Conservation (phyloP, 1,284 basidiomycete genomes). For the Naganishia sp. region DNA sequence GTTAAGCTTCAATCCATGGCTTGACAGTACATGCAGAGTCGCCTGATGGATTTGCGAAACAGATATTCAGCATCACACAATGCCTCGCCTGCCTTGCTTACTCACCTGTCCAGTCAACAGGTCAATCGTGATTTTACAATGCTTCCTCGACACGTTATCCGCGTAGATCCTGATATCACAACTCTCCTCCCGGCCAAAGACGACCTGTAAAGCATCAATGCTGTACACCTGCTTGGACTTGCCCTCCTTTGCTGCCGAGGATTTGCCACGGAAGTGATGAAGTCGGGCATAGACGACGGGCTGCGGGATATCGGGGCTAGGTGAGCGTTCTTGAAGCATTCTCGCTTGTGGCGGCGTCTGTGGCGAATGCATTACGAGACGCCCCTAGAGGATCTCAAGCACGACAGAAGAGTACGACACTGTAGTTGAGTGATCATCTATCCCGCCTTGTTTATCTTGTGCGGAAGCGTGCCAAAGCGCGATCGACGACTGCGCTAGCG, state of each 20-base stretch:
- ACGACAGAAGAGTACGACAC: neutral
- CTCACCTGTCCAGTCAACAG: slow-evolving; percentile 43
- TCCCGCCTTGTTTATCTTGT: slow-evolving; percentile 10
- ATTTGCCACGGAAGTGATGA: slow-evolving; percentile 25
- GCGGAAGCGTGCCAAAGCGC: neutral
- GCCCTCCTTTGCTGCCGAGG: slow-evolving; percentile 18
- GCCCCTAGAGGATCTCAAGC: neutral
- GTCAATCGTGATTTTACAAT: slow-evolving; percentile 50
- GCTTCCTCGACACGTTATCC: slow-evolving; percentile 49
- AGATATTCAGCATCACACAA: neutral
- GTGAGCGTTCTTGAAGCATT: neutral
- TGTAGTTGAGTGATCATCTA: slow-evolving; percentile 10
- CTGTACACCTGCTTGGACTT: slow-evolving; percentile 26
- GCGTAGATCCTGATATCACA: slow-evolving; percentile 51
- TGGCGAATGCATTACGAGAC: slow-evolving; percentile 5
- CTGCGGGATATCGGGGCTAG: slow-evolving; percentile 19
- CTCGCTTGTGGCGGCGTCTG: slow-evolving; percentile 3
- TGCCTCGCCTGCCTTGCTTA: neutral
- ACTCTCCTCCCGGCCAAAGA: slow-evolving; percentile 41
- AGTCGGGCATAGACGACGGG: slow-evolving; percentile 22
- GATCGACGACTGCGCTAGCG: neutral
- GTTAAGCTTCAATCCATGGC: slow-evolving; percentile 40
- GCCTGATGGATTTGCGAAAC: slow-evolving; percentile 38
- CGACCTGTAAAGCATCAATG: slow-evolving; percentile 21
- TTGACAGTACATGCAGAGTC: slow-evolving; percentile 43